A percentile compares a stretch with the other conserved stretches of the same genome.
Evolutionary conservation across 2,329 filamentous ascomycete genomes (phyloP).

Genomic region (Mycogone perniciosa): DNA sequence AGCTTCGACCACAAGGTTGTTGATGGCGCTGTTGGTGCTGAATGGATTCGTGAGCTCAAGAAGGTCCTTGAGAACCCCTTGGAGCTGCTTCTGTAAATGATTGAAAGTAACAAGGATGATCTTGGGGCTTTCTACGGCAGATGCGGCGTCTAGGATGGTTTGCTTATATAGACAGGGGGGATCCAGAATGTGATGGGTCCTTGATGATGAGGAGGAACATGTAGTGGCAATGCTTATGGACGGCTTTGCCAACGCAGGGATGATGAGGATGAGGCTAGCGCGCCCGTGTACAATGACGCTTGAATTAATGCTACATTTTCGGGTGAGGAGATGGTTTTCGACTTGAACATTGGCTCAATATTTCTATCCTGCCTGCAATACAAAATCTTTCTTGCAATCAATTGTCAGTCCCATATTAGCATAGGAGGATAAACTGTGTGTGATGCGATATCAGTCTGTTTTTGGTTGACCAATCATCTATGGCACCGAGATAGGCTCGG

Average conservation of each 20-base stretch:
- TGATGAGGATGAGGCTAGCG: conserved; percentile 23
- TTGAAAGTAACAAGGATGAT: background rate
- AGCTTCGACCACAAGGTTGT: conserved; percentile 99
- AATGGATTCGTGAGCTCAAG: conserved; percentile 97
- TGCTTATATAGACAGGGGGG: conserved; percentile 14
- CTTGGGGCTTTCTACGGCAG: background rate
- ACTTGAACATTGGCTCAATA: conserved; percentile 24
- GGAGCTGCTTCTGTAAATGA: conserved; percentile 74
- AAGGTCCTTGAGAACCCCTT: conserved; percentile 96
- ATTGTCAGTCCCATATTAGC: no score
- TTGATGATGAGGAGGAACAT: conserved; percentile 5
- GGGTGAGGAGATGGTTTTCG: conserved; percentile 21
- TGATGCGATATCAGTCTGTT: no score
- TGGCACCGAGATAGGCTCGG: no score
- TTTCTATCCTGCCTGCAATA: conserved; percentile 16
- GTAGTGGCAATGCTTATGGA: conserved; percentile 1
- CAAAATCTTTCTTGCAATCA: conserved; percentile 9
- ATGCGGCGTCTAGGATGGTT: conserved; percentile 13
- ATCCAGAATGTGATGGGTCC: conserved; percentile 8
- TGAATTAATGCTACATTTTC: conserved; percentile 34
- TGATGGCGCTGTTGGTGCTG: conserved; percentile 89
- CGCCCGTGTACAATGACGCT: conserved; percentile 38
- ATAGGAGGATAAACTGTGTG: no score
- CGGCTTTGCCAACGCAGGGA: conserved; percentile 13
- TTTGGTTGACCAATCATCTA: no score